These are phyloP conservation scores for Aspergillus floridensis DNA, from an alignment of 2,329 filamentous ascomycete genomes.

Conservation along the genomic window DNA sequence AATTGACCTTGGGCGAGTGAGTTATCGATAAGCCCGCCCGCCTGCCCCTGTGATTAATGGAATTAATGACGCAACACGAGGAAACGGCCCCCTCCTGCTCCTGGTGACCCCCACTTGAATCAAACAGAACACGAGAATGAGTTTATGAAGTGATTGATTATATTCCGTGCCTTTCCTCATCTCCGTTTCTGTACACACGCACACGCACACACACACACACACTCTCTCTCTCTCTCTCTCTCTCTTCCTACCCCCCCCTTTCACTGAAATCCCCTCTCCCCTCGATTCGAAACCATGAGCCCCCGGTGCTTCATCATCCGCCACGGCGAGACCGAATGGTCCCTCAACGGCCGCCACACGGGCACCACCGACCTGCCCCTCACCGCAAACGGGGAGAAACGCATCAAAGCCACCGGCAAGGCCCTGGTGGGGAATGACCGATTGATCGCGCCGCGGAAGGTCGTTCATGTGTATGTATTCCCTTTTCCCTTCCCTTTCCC, in stretches of 20 bases:
- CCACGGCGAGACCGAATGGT: slow-evolving; percentile 96
- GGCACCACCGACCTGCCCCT: slow-evolving; percentile 82
- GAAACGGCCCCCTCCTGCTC: background rate
- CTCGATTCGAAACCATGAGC: slow-evolving; percentile 41
- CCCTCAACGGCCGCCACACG: slow-evolving; percentile 79
- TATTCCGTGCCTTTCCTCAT: no score
- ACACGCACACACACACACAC: no score
- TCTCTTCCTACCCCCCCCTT: background rate
- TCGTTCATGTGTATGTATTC: slow-evolving; percentile 73
- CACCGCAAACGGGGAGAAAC: slow-evolving; percentile 75
- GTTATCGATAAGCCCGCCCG: no score
- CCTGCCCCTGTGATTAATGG: background rate
- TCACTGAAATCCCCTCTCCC: background rate
- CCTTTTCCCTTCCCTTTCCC: slow-evolving; percentile 22
- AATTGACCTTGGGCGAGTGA: no score
- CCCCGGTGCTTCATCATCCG: slow-evolving; percentile 79
- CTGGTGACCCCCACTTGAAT: background rate
- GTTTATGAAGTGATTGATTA: no score
- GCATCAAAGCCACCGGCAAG: slow-evolving; percentile 71
- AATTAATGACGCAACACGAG: background rate
- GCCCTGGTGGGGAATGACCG: slow-evolving; percentile 82
- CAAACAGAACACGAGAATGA: no score
- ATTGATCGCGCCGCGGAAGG: slow-evolving; percentile 76
- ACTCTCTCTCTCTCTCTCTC: no score
- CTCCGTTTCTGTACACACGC: no score